Conservation (phyloP, 2,329 filamentous ascomycete species). For the Colletotrichum phormii region DNA sequence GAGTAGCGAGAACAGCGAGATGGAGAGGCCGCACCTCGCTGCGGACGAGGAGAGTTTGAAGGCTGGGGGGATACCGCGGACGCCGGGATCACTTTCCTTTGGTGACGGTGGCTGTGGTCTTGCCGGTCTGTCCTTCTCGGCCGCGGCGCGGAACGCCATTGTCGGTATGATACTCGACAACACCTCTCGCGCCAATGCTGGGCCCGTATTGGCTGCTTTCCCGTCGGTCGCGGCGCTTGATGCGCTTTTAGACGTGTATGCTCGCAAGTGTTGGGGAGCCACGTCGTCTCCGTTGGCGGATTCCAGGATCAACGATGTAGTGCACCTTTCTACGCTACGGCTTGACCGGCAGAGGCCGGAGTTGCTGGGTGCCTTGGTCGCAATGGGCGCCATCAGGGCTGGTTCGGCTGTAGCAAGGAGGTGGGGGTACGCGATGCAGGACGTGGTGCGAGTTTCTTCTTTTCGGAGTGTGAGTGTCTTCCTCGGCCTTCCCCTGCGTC, state of each 20-base stretch:
- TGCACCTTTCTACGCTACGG: conserved; percentile 9
- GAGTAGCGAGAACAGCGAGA: neutral
- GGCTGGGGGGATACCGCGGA: neutral
- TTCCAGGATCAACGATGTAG: neutral
- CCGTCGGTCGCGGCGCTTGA: neutral
- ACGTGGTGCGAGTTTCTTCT: conserved; percentile 3
- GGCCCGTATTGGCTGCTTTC: neutral
- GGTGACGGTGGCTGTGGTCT: neutral
- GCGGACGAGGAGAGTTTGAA: neutral
- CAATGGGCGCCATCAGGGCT: neutral
- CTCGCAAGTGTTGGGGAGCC: neutral
- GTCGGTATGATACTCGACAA: conserved; percentile 14
- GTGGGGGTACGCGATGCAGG: conserved; percentile 13
- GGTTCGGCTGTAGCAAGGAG: neutral
- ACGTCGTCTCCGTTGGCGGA: too few species aligned
- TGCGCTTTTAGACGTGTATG: conserved; percentile 1
- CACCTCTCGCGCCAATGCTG: neutral
- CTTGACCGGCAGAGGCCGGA: neutral
- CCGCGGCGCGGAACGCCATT: neutral
- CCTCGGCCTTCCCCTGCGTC: neutral
- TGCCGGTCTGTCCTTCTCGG: neutral
- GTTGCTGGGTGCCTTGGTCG: conserved; percentile 1
- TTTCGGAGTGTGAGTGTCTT: conserved; percentile 1
- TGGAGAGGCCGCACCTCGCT: conserved; percentile 1
- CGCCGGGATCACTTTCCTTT: too few species aligned